phyloP scores from a whole-genome alignment of 805 yeast genomes.

The Yamadazyma endophytica region DNA sequence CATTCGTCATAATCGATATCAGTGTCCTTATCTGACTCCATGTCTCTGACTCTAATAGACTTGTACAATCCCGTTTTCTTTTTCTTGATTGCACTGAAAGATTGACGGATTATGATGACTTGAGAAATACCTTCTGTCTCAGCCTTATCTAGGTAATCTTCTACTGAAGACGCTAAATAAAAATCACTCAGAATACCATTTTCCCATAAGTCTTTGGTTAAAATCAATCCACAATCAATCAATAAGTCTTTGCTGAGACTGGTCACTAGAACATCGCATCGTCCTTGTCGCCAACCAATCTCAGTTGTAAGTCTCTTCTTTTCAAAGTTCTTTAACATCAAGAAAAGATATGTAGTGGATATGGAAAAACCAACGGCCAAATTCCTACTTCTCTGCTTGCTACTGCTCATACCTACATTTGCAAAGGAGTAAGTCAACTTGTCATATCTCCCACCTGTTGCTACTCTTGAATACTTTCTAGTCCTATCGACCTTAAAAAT shows the following conservation, averaged over 20 bases:
- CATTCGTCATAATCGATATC: conserved; percentile 76
- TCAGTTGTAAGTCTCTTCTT: conserved; percentile 7
- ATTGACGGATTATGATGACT: conserved; percentile 75
- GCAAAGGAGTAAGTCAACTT: conserved; percentile 62
- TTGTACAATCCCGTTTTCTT: conserved; percentile 48
- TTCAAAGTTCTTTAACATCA: conserved; percentile 28
- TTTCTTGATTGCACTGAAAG: conserved; percentile 22
- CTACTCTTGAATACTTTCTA: conserved; percentile 48
- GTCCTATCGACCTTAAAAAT: conserved; percentile 58
- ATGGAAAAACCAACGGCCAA: conserved; percentile 83
- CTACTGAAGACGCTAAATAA: conserved; percentile 32
- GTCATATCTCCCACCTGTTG: conserved; percentile 95
- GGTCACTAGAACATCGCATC: conserved; percentile 82
- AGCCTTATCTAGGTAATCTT: conserved; percentile 65
- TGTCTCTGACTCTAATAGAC: conserved; percentile 68
- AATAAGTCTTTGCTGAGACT: conserved; percentile 57
- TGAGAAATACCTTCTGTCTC: conserved; percentile 67
- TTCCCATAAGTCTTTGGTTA: conserved; percentile 68
- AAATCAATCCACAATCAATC: conserved; percentile 57
- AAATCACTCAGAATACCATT: conserved; percentile 77
- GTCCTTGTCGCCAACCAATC: conserved; percentile 25
- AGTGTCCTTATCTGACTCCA: conserved; percentile 55
- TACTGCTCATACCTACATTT: conserved; percentile 30
- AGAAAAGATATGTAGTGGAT: conserved; percentile 45
- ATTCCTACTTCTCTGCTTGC: conserved; percentile 19